Evolutionary conservation across 257 asterid species (phyloP).

Genomic region (Eustoma russellianum): DNA sequence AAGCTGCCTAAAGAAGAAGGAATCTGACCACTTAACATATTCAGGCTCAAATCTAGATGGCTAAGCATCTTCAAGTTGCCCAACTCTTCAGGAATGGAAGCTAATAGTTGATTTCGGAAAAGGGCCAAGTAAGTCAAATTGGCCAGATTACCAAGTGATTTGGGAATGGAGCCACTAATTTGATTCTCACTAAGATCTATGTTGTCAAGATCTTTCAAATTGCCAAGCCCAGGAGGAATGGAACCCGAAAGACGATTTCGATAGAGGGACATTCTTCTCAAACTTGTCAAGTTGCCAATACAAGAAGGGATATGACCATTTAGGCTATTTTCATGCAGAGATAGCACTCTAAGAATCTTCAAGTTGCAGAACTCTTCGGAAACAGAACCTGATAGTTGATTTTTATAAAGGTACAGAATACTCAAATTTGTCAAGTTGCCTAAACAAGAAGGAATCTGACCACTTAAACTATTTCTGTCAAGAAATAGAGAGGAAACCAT

Average conservation of each 20-base stretch:
- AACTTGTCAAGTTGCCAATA: slow-evolving; percentile 1
- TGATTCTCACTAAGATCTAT: slow-evolving; percentile 2
- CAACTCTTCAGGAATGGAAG: slow-evolving; percentile 6
- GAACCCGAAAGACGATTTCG: slow-evolving; percentile 7
- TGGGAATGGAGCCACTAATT: slow-evolving; percentile 2
- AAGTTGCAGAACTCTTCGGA: slow-evolving; percentile 9
- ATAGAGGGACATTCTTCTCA: neutral
- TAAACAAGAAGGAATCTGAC: neutral
- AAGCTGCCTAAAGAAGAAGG: neutral
- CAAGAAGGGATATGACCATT: slow-evolving; percentile 7
- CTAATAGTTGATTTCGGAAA: neutral
- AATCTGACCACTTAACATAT: slow-evolving; percentile 1
- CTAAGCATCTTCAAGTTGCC: slow-evolving; percentile 3
- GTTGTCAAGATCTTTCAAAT: slow-evolving; percentile 1
- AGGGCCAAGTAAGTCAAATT: neutral
- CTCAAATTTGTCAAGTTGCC: slow-evolving; percentile 5
- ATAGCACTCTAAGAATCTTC: neutral
- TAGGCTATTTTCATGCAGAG: neutral
- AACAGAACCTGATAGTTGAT: neutral
- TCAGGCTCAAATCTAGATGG: neutral
- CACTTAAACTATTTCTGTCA: neutral
- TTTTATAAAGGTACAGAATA: slow-evolving; percentile 2
- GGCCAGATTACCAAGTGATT: slow-evolving; percentile 6
- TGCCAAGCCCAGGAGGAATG: slow-evolving; percentile 10
- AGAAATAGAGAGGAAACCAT: neutral